phyloP scores from a whole-genome alignment of 2,329 filamentous ascomycete species.

The Colletotrichum sp. region DNA sequence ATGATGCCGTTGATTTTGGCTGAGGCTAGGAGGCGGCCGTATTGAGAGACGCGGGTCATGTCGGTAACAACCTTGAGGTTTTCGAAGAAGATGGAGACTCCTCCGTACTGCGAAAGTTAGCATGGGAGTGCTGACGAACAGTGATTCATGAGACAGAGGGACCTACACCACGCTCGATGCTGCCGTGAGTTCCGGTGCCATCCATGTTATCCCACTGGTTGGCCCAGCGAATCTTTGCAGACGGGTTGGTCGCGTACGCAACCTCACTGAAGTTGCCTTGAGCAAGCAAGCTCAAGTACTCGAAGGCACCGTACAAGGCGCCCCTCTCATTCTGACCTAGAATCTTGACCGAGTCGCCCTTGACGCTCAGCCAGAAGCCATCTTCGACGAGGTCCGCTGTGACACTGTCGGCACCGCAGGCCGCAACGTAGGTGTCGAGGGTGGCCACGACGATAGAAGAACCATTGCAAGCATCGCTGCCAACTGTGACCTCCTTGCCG shows the following conservation, averaged over 20 bases:
- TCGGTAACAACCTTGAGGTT: conserved; percentile 61
- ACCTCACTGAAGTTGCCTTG: conserved; percentile 53
- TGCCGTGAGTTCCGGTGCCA: conserved; percentile 41
- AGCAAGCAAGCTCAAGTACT: conserved; percentile 70
- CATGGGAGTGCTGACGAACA: neutral
- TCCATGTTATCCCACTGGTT: conserved; percentile 79
- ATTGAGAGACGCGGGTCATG: conserved; percentile 63
- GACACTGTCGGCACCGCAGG: conserved; percentile 48
- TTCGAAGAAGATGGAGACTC: conserved; percentile 71
- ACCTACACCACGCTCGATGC: conserved; percentile 64
- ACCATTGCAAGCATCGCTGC: neutral
- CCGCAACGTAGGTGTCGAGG: conserved; percentile 24
- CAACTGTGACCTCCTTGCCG: conserved; percentile 46
- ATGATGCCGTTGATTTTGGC: conserved; percentile 70
- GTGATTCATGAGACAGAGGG: neutral
- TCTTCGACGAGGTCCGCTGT: conserved; percentile 51
- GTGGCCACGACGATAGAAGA: conserved; percentile 26
- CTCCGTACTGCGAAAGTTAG: conserved; percentile 52
- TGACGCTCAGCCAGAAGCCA: conserved; percentile 65
- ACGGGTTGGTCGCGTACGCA: conserved; percentile 58
- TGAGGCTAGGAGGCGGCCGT: conserved; percentile 70
- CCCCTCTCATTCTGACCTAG: conserved; percentile 71
- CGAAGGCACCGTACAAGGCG: conserved; percentile 72
- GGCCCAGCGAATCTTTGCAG: conserved; percentile 69
- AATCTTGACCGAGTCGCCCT: conserved; percentile 56